Percentiles rank a stretch among this genome's conserved stretches.
Conservation (phyloP, 2,329 filamentous ascomycete genomes). For the Botryosphaeria dothidea region DNA sequence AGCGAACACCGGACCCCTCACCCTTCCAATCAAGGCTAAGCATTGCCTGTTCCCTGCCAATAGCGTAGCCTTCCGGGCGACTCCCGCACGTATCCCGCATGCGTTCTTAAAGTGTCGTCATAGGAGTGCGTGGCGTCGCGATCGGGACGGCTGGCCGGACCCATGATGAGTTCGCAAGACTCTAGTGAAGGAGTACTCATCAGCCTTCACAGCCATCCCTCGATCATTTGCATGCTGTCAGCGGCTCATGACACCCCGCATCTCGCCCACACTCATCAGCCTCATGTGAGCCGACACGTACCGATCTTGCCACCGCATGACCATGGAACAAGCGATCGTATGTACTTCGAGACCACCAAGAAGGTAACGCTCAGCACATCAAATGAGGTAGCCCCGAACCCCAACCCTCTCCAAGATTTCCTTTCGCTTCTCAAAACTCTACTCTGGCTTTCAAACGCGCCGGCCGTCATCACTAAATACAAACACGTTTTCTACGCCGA, state of each 20-base stretch:
- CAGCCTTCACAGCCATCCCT: neutral
- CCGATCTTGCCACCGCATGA: neutral
- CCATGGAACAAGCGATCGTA: neutral
- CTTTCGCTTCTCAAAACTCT: neutral
- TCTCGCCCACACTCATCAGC: neutral
- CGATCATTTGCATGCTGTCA: neutral
- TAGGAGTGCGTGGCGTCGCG: neutral
- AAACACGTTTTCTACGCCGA: neutral
- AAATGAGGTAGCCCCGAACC: neutral
- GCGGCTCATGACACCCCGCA: neutral
- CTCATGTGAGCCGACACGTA: neutral
- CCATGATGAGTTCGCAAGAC: neutral
- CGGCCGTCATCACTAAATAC: neutral
- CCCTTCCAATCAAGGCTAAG: neutral
- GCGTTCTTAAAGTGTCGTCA: neutral
- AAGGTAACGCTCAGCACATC: neutral
- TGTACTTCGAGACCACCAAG: neutral
- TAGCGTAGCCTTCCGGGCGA: neutral
- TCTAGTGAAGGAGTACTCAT: neutral
- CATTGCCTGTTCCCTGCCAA: neutral
- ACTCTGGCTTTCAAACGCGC: neutral
- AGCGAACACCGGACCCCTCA: neutral
- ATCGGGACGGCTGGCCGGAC: neutral
- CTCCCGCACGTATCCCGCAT: neutral
- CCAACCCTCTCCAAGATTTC: neutral